Evolutionary conservation across 495 filamentous ascomycete species (phyloP).

Genomic region (Poronia punctata): DNA sequence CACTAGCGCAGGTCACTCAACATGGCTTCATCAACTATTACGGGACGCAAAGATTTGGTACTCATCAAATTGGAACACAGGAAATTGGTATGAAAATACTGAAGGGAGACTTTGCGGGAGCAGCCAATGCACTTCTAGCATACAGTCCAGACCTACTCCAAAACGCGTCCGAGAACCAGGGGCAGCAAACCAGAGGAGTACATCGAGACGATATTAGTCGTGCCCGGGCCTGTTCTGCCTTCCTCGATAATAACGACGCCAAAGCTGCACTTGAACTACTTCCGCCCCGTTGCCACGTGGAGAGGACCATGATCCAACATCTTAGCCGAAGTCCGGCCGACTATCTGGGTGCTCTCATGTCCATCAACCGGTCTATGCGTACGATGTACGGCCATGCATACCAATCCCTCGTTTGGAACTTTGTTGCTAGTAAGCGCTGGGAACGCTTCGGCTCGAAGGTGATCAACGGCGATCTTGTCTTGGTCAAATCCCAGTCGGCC

Average conservation of each 20-base stretch:
- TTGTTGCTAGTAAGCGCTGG: slow-evolving; percentile 71
- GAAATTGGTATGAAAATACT: slow-evolving; percentile 76
- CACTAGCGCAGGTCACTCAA: slow-evolving; percentile 48
- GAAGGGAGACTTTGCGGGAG: slow-evolving; percentile 68
- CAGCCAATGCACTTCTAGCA: slow-evolving; percentile 64
- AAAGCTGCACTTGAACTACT: slow-evolving; percentile 55
- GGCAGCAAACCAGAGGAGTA: slow-evolving; percentile 5
- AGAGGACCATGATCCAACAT: slow-evolving; percentile 67
- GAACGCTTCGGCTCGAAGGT: slow-evolving; percentile 60
- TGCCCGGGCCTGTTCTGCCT: slow-evolving; percentile 66
- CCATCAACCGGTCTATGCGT: slow-evolving; percentile 68
- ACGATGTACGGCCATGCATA: slow-evolving; percentile 97
- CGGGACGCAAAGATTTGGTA: slow-evolving; percentile 89
- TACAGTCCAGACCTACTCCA: slow-evolving; percentile 50
- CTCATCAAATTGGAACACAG: slow-evolving; percentile 74
- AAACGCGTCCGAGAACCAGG: slow-evolving; percentile 29
- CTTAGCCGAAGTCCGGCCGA: slow-evolving; percentile 52
- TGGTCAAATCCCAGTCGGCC: slow-evolving; percentile 40
- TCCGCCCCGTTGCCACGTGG: slow-evolving; percentile 77
- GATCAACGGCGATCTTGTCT: slow-evolving; percentile 79
- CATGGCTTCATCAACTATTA: slow-evolving; percentile 94
- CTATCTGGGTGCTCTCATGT: slow-evolving; percentile 68
- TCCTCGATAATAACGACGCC: slow-evolving; percentile 50
- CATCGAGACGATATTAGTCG: slow-evolving; percentile 64
- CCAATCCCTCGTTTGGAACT: slow-evolving; percentile 91